phyloP scores from a whole-genome alignment of 176 grass and related monocot genomes.

The Eragrostis nindensis region DNA sequence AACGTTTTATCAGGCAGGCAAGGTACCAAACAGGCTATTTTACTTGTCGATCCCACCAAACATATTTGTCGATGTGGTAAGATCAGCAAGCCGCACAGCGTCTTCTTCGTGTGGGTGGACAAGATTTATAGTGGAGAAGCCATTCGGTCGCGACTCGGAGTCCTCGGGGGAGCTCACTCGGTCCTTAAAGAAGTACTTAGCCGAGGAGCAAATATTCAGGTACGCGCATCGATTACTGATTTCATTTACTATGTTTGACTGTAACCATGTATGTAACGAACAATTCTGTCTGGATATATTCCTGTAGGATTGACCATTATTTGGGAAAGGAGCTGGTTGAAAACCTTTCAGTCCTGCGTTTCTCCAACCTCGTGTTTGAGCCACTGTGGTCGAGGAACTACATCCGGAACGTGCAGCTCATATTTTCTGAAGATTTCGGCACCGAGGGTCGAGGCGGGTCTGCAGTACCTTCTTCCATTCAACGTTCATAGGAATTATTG shows the following conservation, averaged over 20 bases:
- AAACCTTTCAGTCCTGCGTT: conserved; percentile 96
- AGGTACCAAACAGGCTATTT: conserved; percentile 74
- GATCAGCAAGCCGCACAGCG: conserved; percentile 66
- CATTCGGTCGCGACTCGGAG: conserved; percentile 88
- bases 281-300: background rate
- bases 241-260: background rate
- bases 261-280: background rate
- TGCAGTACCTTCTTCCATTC: conserved; percentile 24
- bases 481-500: background rate
- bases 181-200: conserved; percentile 71
- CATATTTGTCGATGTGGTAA: conserved; percentile 96
- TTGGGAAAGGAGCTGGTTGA: conserved; percentile 96
- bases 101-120: conserved; percentile 75
- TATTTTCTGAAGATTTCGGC: conserved; percentile 96
- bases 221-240: background rate
- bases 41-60: conserved; percentile 93
- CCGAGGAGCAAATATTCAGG: conserved; percentile 98
- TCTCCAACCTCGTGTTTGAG: conserved; percentile 95
- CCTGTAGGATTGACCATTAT: conserved; percentile 92
- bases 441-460: conserved; percentile 93
- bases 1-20: conserved; percentile 61
- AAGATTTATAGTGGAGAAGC: conserved; percentile 93
- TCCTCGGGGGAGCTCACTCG: conserved; percentile 82
- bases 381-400: conserved; percentile 92
- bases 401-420: conserved; percentile 91